phyloP scores from a whole-genome alignment of 768 basidiomycete genomes.

The Hygrocybe punicea region DNA sequence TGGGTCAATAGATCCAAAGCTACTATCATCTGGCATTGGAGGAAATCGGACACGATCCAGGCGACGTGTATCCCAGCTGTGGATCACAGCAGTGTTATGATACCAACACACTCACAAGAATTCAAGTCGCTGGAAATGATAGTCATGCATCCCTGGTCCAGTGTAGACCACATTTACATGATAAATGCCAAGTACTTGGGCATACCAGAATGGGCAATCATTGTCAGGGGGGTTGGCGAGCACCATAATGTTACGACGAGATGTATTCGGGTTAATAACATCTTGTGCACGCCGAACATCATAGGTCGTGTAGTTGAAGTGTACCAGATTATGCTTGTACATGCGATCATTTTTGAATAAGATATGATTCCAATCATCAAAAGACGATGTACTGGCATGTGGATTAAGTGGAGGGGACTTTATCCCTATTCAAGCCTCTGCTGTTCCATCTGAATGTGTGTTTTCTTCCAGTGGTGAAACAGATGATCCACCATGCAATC shows the following conservation, averaged over 20 bases:
- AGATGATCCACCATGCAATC: too few relatives aligned
- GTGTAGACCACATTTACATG: constrained; percentile 21
- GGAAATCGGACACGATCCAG: constrained; percentile 7
- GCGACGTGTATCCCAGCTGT: neutral
- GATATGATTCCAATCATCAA: constrained; percentile 19
- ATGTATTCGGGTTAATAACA: constrained; percentile 26
- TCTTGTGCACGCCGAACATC: constrained; percentile 39
- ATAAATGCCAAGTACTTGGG: constrained; percentile 26
- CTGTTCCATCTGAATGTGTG: too few relatives aligned
- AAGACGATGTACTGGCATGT: too few relatives aligned
- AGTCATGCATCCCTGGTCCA: neutral
- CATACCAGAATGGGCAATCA: constrained; percentile 32
- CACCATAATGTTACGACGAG: constrained; percentile 21
- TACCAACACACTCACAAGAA: too few relatives aligned
- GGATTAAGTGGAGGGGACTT: too few relatives aligned
- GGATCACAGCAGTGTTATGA: too few relatives aligned
- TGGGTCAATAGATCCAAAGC: constrained; percentile 51
- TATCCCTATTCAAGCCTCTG: too few relatives aligned
- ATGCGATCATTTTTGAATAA: constrained; percentile 23
- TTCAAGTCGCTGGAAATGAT: constrained; percentile 1
- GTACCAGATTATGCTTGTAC: constrained; percentile 31
- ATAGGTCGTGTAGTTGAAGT: constrained; percentile 43
- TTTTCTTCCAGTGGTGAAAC: too few relatives aligned
- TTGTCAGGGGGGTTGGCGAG: constrained; percentile 13
- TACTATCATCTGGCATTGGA: constrained; percentile 1